Evolutionary conservation across 163 green algal genomes (phyloP), one percentile per base, ranked within the genome.

Genomic region (Chlamydomonas reinhardtii): DNA sequence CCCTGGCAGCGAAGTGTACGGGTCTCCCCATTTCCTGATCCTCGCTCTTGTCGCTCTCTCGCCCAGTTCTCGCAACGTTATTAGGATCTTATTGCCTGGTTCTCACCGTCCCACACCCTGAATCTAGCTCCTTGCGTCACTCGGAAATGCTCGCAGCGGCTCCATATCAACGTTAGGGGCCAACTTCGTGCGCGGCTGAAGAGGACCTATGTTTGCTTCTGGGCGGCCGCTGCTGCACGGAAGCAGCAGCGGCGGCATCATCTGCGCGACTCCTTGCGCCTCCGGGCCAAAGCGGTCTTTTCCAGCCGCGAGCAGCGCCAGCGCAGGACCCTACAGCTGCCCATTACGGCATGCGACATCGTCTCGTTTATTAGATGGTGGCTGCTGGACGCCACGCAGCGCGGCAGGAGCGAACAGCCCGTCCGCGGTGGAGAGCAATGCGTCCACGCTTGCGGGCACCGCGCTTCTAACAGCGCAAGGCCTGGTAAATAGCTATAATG

Each of bases 211-310:
- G 78, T 52, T n/a, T 62, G 74, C 68, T 15, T 70, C 39, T 25
- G 72, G 72, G 79, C 68, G 79, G 73, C 79, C 79, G 35, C 52
- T 77, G 68, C 37, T 72, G 68, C 52, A 71, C 19, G 31, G 12
- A 37, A 65, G 68, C 52, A 77, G n/a, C 56, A 85, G 79, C 79
- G 79, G 79, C 73, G n/a, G 73, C 73, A 85, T 76, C 48, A 61
- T 22, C 32, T 48, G 25, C 14, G 37, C 65, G 73, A 37, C 62
- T 29, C 66, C 48, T 0, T n/a, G 25, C 64, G 76, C 64, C 20
- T 62, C 32, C n/a, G 68, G 76, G 76, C 31, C 76, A 52, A 83
- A 68, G 35, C 76, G 76, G 43, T n/a, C 61, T 65, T 9, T 73
- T 72, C 59, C 16, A 32, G 56, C 61, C 56, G 59, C 31, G 24